phyloP scores from a whole-genome alignment of 1,284 basidiomycete genomes.

The Porodaedalea pini region DNA sequence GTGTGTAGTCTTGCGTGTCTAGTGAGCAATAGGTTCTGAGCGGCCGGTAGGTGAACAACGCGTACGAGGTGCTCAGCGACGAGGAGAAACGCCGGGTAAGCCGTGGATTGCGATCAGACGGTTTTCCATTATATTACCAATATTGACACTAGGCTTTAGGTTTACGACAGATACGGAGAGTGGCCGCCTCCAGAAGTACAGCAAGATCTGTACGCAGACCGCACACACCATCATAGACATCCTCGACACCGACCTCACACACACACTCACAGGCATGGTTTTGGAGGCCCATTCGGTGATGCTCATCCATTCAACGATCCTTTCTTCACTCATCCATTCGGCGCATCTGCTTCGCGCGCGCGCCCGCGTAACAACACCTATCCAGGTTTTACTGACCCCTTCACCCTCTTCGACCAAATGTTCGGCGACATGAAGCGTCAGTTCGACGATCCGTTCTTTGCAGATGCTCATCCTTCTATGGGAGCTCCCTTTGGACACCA shows the following conservation, averaged over 20 bases:
- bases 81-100: conserved; percentile 39
- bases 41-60: conserved; percentile 36
- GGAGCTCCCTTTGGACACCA: neutral
- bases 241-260: conserved; percentile 29
- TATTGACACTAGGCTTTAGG: conserved; percentile 30
- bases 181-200: conserved; percentile 61
- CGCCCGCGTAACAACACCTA: conserved; percentile 23
- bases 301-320: conserved; percentile 27
- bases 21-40: conserved; percentile 1
- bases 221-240: conserved; percentile 28
- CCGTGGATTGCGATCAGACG: conserved; percentile 1
- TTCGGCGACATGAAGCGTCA: conserved; percentile 28
- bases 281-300: conserved; percentile 27
- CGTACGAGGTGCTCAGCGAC: conserved; percentile 41
- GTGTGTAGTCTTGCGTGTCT: conserved; percentile 25
- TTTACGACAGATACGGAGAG: conserved; percentile 66
- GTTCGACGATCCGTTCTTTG: conserved; percentile 32
- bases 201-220: conserved; percentile 26
- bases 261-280: conserved; percentile 11
- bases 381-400: conserved; percentile 63
- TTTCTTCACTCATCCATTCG: conserved; percentile 31
- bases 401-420: conserved; percentile 31
- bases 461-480: neutral
- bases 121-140: conserved; percentile 32
- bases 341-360: conserved; percentile 30